phyloP scores from a whole-genome alignment of 495 filamentous ascomycete species.

The Cudoniella acicularis region DNA sequence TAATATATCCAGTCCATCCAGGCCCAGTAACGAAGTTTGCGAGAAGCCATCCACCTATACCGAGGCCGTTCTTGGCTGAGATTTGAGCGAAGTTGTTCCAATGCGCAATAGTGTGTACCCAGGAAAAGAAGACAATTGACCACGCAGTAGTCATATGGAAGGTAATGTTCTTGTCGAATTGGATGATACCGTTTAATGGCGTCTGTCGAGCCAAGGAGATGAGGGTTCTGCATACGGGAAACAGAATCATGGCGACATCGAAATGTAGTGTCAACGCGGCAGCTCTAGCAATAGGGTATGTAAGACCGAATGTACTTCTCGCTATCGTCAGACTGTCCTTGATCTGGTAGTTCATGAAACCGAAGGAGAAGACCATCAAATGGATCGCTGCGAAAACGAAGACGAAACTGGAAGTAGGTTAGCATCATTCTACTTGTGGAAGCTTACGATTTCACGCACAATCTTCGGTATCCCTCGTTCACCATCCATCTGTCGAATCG shows the following conservation, averaged over 20 bases:
- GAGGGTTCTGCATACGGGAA: conserved; percentile 74
- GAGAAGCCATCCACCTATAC: conserved; percentile 65
- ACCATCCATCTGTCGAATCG: conserved; percentile 66
- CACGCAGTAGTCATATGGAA: conserved; percentile 78
- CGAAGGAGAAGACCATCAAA: conserved; percentile 65
- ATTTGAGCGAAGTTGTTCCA: conserved; percentile 78
- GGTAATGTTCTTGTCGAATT: conserved; percentile 78
- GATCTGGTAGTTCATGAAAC: conserved; percentile 69
- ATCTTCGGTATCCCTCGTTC: conserved; percentile 70
- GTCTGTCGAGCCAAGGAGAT: conserved; percentile 73
- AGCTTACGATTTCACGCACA: conserved; percentile 43
- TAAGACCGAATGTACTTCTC: conserved; percentile 61
- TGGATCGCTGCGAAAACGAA: conserved; percentile 65
- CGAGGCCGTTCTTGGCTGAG: conserved; percentile 63
- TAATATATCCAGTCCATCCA: conserved; percentile 76
- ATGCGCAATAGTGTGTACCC: conserved; percentile 75
- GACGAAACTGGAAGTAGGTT: conserved; percentile 53
- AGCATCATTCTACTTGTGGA: conserved; percentile 1
- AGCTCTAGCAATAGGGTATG: conserved; percentile 67
- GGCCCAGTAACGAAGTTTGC: conserved; percentile 70
- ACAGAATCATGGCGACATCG: conserved; percentile 69
- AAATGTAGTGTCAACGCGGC: conserved; percentile 70
- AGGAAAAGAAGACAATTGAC: conserved; percentile 79
- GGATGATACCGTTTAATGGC: conserved; percentile 72
- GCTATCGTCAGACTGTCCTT: conserved; percentile 65